Conservation (phyloP, 768 basidiomycete genomes). For the Psilocybe tampanensis region DNA sequence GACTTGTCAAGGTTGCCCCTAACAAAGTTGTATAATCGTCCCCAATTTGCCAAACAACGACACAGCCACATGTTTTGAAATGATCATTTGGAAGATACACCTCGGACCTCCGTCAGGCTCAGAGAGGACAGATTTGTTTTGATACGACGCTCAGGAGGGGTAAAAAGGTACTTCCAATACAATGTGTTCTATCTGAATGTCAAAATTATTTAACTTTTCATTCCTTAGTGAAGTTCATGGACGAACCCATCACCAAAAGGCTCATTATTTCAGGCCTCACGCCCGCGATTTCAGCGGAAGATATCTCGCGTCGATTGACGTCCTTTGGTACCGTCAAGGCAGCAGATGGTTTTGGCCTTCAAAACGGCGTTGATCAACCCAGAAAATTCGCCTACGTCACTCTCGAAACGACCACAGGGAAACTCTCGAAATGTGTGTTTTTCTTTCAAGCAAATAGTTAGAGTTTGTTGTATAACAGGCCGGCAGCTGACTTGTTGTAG, state of each 20-base stretch:
- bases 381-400: conserved; percentile 77
- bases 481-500: conserved; percentile 33
- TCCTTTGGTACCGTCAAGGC: conserved; percentile 70
- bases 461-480: conserved; percentile 2
- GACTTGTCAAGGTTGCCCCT: no score
- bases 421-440: conserved; percentile 66
- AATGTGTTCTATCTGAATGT: not conserved
- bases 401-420: conserved; percentile 59
- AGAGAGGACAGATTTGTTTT: not conserved
- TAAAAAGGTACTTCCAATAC: not conserved
- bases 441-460: not conserved
- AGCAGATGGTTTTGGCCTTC: conserved; percentile 68
- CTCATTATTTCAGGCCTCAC: conserved; percentile 80
- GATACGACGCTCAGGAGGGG: not conserved
- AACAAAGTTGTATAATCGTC: conserved; percentile 14
- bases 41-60: no score
- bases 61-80: no score
- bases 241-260: conserved; percentile 51
- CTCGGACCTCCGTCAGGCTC: no score
- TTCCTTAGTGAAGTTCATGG: conserved; percentile 3
- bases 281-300: conserved; percentile 56
- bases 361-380: conserved; percentile 66
- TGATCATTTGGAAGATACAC: no score
- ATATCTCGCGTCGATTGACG: conserved; percentile 59
- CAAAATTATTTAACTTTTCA: not conserved